Conservation (phyloP, 352 stramenopile genomes). For the Heterotrichella gracilis region DNA sequence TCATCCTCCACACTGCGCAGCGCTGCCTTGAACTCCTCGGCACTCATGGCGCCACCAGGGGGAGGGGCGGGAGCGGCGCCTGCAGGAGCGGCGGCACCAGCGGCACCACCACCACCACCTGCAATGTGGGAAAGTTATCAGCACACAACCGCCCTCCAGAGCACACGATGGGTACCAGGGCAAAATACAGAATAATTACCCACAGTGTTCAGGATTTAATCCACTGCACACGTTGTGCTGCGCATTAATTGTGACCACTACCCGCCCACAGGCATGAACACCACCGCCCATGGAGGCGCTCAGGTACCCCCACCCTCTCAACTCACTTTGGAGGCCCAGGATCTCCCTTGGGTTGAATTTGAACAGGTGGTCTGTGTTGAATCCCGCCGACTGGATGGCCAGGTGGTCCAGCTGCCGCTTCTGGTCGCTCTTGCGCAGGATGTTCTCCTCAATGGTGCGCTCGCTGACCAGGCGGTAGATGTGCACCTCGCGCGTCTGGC, state of each 20-base stretch:
- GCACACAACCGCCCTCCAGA: background rate
- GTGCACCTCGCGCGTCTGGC: slow-evolving; percentile 83
- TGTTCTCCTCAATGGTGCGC: slow-evolving; percentile 94
- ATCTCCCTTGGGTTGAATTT: too few relatives aligned
- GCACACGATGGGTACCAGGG: background rate
- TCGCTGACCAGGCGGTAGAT: slow-evolving; percentile 88
- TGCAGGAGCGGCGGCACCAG: background rate
- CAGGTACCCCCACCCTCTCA: too few relatives aligned
- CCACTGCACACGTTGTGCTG: background rate
- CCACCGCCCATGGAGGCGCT: too few relatives aligned
- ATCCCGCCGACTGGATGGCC: slow-evolving; percentile 28
- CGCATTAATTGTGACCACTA: background rate
- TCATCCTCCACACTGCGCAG: slow-evolving; percentile 14
- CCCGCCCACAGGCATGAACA: background rate
- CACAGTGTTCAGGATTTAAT: too few relatives aligned
- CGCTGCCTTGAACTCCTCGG: background rate
- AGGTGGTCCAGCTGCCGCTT: slow-evolving; percentile 82
- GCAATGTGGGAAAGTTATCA: background rate
- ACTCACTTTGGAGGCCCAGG: too few relatives aligned
- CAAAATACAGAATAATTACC: background rate
- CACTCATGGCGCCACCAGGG: too few relatives aligned
- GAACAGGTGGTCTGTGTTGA: background rate
- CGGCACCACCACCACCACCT: background rate
- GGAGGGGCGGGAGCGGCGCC: too few relatives aligned
- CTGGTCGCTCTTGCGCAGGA: slow-evolving; percentile 82